A percentile compares a stretch with the other conserved stretches of the same genome.
phyloP scores from a whole-genome alignment of 2,329 filamentous ascomycete species.

The Cladophialophora psammophila region DNA sequence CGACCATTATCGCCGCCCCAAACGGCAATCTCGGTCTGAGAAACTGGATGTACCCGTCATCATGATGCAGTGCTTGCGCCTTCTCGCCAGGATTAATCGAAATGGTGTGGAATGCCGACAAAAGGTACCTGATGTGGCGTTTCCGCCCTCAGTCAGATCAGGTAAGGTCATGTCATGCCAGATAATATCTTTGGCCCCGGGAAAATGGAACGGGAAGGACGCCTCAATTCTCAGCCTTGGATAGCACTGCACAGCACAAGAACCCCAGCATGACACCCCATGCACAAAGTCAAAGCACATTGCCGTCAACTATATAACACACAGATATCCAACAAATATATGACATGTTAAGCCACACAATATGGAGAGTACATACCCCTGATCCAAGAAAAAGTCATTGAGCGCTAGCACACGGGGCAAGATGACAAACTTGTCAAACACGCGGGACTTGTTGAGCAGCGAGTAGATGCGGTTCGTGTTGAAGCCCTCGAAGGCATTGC shows the following conservation, averaged over 20 bases:
- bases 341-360: too few relatives aligned
- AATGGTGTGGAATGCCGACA: slow-evolving; percentile 50
- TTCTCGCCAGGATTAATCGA: slow-evolving; percentile 51
- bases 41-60: slow-evolving; percentile 45
- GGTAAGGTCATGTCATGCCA: background rate
- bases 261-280: background rate
- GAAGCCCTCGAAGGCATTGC: slow-evolving; percentile 50
- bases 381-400: slow-evolving; percentile 52
- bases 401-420: slow-evolving; percentile 48
- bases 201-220: background rate
- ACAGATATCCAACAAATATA: too few relatives aligned
- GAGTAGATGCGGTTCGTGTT: slow-evolving; percentile 51
- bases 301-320: too few relatives aligned
- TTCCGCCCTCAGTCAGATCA: background rate
- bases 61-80: slow-evolving; percentile 50
- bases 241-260: background rate
- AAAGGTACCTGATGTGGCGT: slow-evolving; percentile 39
- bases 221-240: background rate
- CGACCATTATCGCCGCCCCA: slow-evolving; percentile 46
- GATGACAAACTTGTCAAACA: slow-evolving; percentile 49
- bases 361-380: slow-evolving; percentile 34
- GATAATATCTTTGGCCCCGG: background rate
- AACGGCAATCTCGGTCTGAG: slow-evolving; percentile 48
- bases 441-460: slow-evolving; percentile 49
- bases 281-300: too few relatives aligned